Base-by-base conservation (phyloP, 2,329 filamentous ascomycete species). In the Alternaria brassicicola region DNA sequence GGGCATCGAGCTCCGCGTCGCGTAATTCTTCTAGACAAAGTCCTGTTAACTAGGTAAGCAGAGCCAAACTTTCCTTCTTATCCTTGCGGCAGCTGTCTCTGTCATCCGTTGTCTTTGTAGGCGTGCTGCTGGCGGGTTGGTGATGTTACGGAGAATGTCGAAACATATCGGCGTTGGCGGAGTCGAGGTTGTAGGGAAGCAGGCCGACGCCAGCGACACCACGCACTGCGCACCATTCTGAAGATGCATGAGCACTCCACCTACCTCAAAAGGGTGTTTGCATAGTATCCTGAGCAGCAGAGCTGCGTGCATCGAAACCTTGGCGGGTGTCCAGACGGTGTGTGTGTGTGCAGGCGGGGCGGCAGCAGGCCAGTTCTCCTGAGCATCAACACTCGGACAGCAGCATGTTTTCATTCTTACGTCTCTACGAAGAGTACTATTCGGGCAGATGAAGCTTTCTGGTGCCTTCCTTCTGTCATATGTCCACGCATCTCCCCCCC, bases 1-100 rank as follows among this genome's bases (percentile, higher is more conserved):
- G 65, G 61, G 66, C 65, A 65, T 68, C 66, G 64, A 68, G 69
- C 68, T 68, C 64, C 56, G 61, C 58, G 63, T 57, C 63, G 58
- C 68, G 67, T 71, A 65, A 65, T 70, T 70, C 60, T 61, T 51
- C 35, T 68, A 68, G 64, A 65, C 55, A 56, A 53, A 64, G 38
- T 52, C 49, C 60, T 64, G 66, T 68, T 68, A 67, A 56, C 56
- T 63, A 72, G 71, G 74, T 76, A 74, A 75, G 74, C 68, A 65
- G n/a, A 42, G 19, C 42, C 42, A 10, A 46, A 38, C 21, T 56
- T 57, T 43, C 48, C 33, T 49, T 49, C 25, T 48, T 23, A 28
- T 17, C 28, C 51, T 43, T 38, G 33, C 31, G 31, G 19, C 50
- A 52, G 26, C 51, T 23, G 7, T 19, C 51, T 31, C 54, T 30